Evolutionary conservation across 306 rosid genomes (phyloP).

Genomic region (Malus orientalis): DNA sequence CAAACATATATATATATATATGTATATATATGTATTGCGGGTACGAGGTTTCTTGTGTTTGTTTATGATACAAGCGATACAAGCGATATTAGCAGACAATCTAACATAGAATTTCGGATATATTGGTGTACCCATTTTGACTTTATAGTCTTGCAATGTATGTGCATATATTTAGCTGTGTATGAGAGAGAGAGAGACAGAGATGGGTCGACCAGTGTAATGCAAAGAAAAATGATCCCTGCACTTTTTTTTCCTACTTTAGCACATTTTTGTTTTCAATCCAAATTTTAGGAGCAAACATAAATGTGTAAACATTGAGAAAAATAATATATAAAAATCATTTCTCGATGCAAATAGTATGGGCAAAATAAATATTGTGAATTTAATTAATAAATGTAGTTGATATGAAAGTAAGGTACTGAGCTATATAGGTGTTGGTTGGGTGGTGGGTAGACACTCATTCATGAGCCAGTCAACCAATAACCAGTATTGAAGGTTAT

Average conservation of each 20-base stretch:
- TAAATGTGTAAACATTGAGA: too few relatives aligned
- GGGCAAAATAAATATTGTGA: background rate
- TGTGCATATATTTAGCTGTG: background rate
- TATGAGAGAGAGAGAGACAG: background rate
- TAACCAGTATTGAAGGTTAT: too few relatives aligned
- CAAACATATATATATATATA: too few relatives aligned
- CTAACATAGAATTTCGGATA: background rate
- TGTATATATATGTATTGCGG: background rate
- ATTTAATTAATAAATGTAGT: background rate
- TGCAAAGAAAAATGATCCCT: background rate
- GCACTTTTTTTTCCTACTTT: too few relatives aligned
- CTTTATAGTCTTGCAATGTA: background rate
- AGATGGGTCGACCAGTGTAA: background rate
- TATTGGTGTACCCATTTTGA: background rate
- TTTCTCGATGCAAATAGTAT: too few relatives aligned
- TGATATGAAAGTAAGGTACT: background rate
- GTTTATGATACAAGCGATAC: too few relatives aligned
- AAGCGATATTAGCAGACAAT: too few relatives aligned
- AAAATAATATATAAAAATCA: too few relatives aligned
- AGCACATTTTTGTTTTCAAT: too few relatives aligned
- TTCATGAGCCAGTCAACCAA: background rate
- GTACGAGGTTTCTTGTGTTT: background rate
- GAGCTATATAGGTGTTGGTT: background rate
- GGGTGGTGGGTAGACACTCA: background rate
- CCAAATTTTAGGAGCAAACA: too few relatives aligned